These are phyloP conservation scores for Boletus pseudo-olivaceus DNA, from an alignment of 768 basidiomycete species.

Conservation along the genomic window DNA sequence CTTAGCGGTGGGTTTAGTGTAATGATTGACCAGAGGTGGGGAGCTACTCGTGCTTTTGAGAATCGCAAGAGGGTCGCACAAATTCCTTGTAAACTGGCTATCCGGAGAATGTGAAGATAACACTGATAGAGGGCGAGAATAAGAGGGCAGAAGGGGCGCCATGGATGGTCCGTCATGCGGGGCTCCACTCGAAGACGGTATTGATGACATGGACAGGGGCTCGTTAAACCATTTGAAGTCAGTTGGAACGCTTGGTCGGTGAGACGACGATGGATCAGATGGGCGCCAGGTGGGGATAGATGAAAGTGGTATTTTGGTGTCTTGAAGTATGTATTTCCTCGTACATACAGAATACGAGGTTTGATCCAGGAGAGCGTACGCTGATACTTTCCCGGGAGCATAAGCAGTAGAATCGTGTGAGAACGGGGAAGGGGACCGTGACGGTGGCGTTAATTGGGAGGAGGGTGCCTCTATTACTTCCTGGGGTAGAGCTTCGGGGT, in stretches of 20 bases:
- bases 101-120: not conserved
- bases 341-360: not conserved
- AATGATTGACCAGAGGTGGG: slow-evolving; percentile 3
- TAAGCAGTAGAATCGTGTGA: not conserved
- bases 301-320: not conserved
- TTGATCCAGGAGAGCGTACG: not conserved
- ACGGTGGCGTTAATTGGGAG: not conserved
- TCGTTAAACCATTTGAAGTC: not conserved
- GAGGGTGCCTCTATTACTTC: not conserved
- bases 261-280: not conserved
- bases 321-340: not conserved
- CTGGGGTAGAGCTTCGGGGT: not conserved
- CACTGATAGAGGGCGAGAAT: not conserved
- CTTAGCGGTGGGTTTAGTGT: slow-evolving; percentile 6
- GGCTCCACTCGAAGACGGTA: not conserved
- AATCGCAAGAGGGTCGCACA: not conserved
- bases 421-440: not conserved
- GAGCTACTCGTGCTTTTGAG: not conserved
- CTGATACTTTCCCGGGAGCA: not conserved
- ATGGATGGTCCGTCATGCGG: not conserved
- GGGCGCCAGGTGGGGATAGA: not conserved
- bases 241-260: not conserved
- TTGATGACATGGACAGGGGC: not conserved
- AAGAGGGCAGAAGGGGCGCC: not conserved
- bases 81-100: not conserved